Evolutionary conservation across 1,139 yeast species (phyloP), one percentile per base, ranked within the genome.

Genomic region (Blastobotrys malaysiensis): DNA sequence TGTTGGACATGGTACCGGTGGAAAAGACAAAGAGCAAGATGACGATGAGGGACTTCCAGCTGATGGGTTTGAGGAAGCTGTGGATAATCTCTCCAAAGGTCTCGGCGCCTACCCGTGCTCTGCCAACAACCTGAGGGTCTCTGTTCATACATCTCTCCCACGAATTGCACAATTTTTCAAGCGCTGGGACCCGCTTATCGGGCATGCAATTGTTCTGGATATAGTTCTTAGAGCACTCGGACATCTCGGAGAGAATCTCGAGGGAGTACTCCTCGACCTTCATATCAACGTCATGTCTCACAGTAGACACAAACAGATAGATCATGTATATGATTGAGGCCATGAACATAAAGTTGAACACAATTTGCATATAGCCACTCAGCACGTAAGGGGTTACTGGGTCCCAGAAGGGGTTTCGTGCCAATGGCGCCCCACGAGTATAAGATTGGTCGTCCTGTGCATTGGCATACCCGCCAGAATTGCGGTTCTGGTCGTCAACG

Each of bases 141-240:
- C 89, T 77, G 62, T 84, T 82, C 96, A 88, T 90, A 69, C 99
- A 93, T 58, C 77, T 79, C 58, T 82, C 85, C 95, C 96, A 88
- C 45, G 75, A 74, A 31, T 78, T 74, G 69, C 99, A 93, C 18
- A 81, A 77, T n/a, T 73, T 70, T 61, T 86, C 90, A 26, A 90
- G 69, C 0, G 90, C 93, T 0, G 96, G 97, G 0, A 80, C 81
- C 9, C 79, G 73, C 57, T 66, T 63, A 1, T 69, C 73, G 2
- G 76, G 76, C 57, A 76, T 69, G 66, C 99, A 93, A 63, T 84
- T 80, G 69, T 93, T 91, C 43, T 84, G 71, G 21, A 79, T 68
- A 67, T 84, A 93, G 57, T 88, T 86, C 51, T 83, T 75, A 4
- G 85, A 76, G 69, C 99, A 93, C 36, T 75, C 69, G 5, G 84